A percentile compares a stretch with the other conserved stretches of the same genome.
Conservation (phyloP, 768 basidiomycete genomes). For the Amanita pseudoporphyria region DNA sequence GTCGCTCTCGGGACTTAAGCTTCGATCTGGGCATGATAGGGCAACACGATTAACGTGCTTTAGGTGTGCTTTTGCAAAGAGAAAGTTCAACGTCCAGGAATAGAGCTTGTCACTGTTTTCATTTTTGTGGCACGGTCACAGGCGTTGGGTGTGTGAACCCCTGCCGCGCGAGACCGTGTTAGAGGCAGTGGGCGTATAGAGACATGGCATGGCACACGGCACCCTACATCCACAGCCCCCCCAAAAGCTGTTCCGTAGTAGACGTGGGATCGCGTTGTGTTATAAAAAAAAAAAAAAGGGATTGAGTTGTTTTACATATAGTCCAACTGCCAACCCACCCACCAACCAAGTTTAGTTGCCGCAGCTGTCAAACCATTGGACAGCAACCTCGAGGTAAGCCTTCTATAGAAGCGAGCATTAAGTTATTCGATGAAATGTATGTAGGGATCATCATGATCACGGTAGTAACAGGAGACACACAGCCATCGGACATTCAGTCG, state of each 20-base stretch:
- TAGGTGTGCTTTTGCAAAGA: neutral
- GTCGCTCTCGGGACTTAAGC: neutral
- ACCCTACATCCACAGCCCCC: neutral
- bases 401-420: too few species aligned
- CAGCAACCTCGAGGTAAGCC: too few species aligned
- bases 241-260: neutral
- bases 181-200: neutral
- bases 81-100: neutral
- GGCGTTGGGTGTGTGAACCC: slow-evolving; percentile 1
- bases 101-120: neutral
- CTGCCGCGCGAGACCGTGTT: slow-evolving; percentile 3
- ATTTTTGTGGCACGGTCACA: neutral
- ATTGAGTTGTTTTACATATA: too few species aligned
- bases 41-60: neutral
- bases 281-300: too few species aligned
- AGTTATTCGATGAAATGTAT: too few species aligned
- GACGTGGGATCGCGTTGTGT: neutral
- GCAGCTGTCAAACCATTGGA: too few species aligned
- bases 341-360: too few species aligned
- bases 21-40: slow-evolving; percentile 1
- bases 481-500: too few species aligned
- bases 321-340: too few species aligned
- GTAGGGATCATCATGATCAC: too few species aligned
- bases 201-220: neutral
- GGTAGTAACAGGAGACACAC: too few species aligned